These are phyloP conservation scores for Coemansia sp. DNA, from an alignment of 192 early-diverging fungal genomes.

Conservation along the genomic window DNA sequence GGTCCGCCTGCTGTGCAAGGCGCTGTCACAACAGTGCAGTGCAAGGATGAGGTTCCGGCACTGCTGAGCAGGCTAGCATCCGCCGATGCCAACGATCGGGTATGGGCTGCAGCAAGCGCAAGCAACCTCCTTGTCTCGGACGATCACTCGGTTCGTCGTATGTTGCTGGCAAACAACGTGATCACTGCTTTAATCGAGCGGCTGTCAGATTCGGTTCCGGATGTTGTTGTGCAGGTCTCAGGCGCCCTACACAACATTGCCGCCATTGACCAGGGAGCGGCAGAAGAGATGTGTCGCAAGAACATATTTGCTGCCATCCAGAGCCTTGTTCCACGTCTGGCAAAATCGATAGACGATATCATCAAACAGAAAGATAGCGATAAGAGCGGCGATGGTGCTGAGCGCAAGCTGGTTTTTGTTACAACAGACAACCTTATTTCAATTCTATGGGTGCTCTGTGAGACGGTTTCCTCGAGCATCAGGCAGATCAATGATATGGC, in stretches of 20 bases:
- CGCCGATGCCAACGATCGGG: conserved; percentile 69
- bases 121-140: conserved; percentile 67
- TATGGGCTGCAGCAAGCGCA: conserved; percentile 86
- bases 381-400: conserved; percentile 39
- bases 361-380: conserved; percentile 34
- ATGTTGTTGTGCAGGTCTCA: conserved; percentile 70
- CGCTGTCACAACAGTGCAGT: conserved; percentile 23
- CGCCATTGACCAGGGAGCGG: conserved; percentile 46
- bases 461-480: conserved; percentile 69
- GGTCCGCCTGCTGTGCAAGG: conserved; percentile 23
- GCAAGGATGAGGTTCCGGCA: conserved; percentile 41
- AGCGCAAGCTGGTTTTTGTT: conserved; percentile 50
- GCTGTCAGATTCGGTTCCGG: conserved; percentile 68
- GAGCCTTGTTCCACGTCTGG: conserved; percentile 38
- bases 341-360: conserved; percentile 48
- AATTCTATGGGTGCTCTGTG: conserved; percentile 57
- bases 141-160: conserved; percentile 51
- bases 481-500: conserved; percentile 66
- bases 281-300: conserved; percentile 42
- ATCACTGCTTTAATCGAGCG: conserved; percentile 67
- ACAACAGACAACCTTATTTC: conserved; percentile 52
- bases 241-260: conserved; percentile 65
- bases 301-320: conserved; percentile 45
- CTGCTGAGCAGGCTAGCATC: conserved; percentile 63
- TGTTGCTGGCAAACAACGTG: conserved; percentile 74